Conservation (phyloP, 768 basidiomycete genomes). For the Boletellus ananas region DNA sequence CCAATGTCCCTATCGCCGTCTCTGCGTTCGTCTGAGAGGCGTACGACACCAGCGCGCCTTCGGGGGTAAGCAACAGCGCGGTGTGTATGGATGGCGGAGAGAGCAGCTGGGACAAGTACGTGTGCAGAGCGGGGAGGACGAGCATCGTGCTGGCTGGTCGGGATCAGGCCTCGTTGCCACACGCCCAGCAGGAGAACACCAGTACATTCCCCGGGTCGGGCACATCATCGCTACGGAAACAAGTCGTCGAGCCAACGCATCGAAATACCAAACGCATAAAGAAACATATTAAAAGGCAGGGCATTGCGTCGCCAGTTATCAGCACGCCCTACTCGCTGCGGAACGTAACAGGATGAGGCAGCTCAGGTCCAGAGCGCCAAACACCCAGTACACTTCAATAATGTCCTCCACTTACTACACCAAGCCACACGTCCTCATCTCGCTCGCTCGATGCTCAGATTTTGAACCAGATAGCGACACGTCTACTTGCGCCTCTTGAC, state of each 20-base stretch:
- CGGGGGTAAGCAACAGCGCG: slow-evolving; percentile 63
- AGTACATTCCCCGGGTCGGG: slow-evolving; percentile 21
- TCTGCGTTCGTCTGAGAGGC: slow-evolving; percentile 44
- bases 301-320: slow-evolving; percentile 3
- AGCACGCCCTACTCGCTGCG: slow-evolving; percentile 6
- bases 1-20: not conserved
- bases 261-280: not conserved
- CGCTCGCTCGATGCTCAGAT: slow-evolving; percentile 1
- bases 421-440: not conserved
- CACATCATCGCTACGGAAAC: slow-evolving; percentile 18
- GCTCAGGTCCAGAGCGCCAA: not conserved
- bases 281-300: not conserved
- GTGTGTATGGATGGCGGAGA: slow-evolving; percentile 62
- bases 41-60: slow-evolving; percentile 71
- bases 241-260: slow-evolving; percentile 9
- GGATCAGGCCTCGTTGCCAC: not conserved
- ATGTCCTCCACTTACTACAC: slow-evolving; percentile 6
- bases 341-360: slow-evolving; percentile 1
- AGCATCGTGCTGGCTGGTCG: slow-evolving; percentile 46
- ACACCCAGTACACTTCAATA: slow-evolving; percentile 3
- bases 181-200: slow-evolving; percentile 14
- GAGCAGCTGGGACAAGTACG: slow-evolving; percentile 59
- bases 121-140: slow-evolving; percentile 63
- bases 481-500: slow-evolving; percentile 74
- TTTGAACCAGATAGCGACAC: slow-evolving; percentile 3